phyloP scores from a whole-genome alignment of 1,284 basidiomycete genomes.

The Cystobasidium sp. region DNA sequence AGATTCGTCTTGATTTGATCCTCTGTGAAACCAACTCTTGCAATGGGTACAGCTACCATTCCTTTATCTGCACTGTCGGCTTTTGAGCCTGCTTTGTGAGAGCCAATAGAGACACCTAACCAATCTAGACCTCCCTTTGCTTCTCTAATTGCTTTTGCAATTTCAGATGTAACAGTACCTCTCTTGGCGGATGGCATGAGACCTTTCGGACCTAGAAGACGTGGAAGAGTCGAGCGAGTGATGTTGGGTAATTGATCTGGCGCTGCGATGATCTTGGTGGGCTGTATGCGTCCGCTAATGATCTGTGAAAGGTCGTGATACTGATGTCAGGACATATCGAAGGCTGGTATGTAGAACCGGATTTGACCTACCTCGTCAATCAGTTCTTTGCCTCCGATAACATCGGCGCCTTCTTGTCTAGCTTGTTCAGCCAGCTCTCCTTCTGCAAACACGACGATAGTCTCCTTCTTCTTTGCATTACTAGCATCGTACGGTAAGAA shows the following conservation, averaged over 20 bases:
- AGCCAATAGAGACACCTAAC: conserved; percentile 86
- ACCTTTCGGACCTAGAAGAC: conserved; percentile 88
- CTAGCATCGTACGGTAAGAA: conserved; percentile 75
- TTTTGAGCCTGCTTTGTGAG: conserved; percentile 66
- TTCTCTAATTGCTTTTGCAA: conserved; percentile 76
- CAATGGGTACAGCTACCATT: conserved; percentile 37
- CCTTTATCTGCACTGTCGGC: conserved; percentile 23
- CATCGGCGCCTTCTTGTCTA: conserved; percentile 76
- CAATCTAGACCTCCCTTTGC: conserved; percentile 85
- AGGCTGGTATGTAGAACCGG: background rate
- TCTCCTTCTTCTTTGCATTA: conserved; percentile 64
- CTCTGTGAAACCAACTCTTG: conserved; percentile 28
- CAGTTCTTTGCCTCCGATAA: conserved; percentile 83
- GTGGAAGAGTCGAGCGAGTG: conserved; percentile 71
- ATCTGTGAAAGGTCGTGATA: conserved; percentile 61
- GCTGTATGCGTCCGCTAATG: conserved; percentile 67
- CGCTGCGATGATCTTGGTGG: conserved; percentile 83
- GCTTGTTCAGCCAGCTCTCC: conserved; percentile 71
- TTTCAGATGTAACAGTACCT: conserved; percentile 88
- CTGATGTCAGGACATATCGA: background rate
- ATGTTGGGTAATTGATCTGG: conserved; percentile 78
- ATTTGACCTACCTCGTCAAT: conserved; percentile 70
- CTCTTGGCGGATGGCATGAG: conserved; percentile 93
- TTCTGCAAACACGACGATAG: conserved; percentile 85
- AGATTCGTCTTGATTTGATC: conserved; percentile 35